Evolutionary conservation across 345 rosid species (phyloP).

Genomic region (Moricandia moricandioides): DNA sequence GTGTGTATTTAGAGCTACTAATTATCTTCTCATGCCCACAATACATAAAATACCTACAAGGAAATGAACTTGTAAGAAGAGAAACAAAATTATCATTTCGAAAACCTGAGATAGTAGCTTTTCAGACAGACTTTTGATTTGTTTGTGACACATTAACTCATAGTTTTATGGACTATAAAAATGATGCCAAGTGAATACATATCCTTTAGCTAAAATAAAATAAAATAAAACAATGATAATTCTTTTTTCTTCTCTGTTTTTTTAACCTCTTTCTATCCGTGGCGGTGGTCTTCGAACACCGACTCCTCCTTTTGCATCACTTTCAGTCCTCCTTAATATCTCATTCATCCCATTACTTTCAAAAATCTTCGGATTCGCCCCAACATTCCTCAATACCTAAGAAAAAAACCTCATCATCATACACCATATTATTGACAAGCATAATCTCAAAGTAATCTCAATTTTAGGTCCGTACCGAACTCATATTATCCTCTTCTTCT

Average conservation of each 20-base stretch:
- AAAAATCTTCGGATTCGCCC: slow-evolving; percentile 34
- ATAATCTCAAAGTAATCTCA: not conserved
- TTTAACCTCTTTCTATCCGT: slow-evolving; percentile 36
- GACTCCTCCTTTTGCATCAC: slow-evolving; percentile 24
- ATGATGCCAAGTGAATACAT: slow-evolving; percentile 9
- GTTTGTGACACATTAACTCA: not conserved
- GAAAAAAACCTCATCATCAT: not conserved
- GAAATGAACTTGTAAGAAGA: not conserved
- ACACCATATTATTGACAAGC: not conserved
- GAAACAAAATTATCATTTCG: slow-evolving; percentile 19
- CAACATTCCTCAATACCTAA: slow-evolving; percentile 17
- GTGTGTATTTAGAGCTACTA: not conserved
- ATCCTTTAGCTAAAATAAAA: slow-evolving; percentile 1
- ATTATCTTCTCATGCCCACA: not conserved
- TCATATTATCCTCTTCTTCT: not conserved
- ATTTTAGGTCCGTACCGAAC: not conserved
- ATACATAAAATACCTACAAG: not conserved
- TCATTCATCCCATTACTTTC: slow-evolving; percentile 39
- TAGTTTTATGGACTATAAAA: slow-evolving; percentile 21
- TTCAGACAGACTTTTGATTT: not conserved
- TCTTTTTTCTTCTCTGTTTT: not conserved
- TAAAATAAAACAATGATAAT: not conserved
- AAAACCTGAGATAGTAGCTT: slow-evolving; percentile 16
- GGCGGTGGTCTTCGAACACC: slow-evolving; percentile 35
- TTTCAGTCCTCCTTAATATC: slow-evolving; percentile 36